Evolutionary conservation across 805 yeast species (phyloP).

Genomic region (Candida maltosa): DNA sequence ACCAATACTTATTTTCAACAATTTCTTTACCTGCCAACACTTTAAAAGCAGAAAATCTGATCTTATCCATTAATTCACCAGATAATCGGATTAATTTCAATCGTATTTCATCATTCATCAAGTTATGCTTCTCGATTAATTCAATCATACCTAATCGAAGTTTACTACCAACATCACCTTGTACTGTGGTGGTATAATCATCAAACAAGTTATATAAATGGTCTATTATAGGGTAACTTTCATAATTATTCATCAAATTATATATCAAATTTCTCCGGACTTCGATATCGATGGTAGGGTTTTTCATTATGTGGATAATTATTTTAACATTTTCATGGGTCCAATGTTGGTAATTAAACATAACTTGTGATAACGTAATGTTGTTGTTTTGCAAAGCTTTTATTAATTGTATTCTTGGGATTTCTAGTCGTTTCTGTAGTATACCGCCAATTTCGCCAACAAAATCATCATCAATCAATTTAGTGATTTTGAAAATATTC

Average conservation of each 20-base stretch:
- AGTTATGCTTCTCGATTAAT: conserved; percentile 30
- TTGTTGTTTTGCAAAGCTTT: conserved; percentile 38
- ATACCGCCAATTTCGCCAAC: conserved; percentile 10
- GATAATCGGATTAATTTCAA: conserved; percentile 50
- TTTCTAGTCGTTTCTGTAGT: conserved; percentile 12
- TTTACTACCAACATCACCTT: conserved; percentile 91
- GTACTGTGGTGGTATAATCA: conserved; percentile 74
- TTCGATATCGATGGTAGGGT: conserved; percentile 25
- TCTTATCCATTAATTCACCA: conserved; percentile 60
- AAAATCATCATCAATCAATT: conserved; percentile 6
- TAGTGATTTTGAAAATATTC: conserved; percentile 14
- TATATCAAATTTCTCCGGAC: conserved; percentile 23
- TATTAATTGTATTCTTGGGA: conserved; percentile 23
- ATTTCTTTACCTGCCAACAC: conserved; percentile 17
- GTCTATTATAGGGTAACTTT: conserved; percentile 4
- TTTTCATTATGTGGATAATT: conserved; percentile 22
- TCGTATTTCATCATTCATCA: conserved; percentile 13
- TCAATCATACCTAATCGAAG: conserved; percentile 53
- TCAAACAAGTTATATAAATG: conserved; percentile 44
- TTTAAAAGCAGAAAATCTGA: conserved; percentile 42
- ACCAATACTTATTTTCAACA: conserved; percentile 4
- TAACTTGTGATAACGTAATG: conserved; percentile 13
- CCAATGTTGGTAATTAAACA: conserved; percentile 23
- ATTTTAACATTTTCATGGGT: conserved; percentile 11
- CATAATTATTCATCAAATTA: conserved; percentile 14